Conservation (phyloP, 768 basidiomycete species). For the Leucocoprinus birnbaumii region DNA sequence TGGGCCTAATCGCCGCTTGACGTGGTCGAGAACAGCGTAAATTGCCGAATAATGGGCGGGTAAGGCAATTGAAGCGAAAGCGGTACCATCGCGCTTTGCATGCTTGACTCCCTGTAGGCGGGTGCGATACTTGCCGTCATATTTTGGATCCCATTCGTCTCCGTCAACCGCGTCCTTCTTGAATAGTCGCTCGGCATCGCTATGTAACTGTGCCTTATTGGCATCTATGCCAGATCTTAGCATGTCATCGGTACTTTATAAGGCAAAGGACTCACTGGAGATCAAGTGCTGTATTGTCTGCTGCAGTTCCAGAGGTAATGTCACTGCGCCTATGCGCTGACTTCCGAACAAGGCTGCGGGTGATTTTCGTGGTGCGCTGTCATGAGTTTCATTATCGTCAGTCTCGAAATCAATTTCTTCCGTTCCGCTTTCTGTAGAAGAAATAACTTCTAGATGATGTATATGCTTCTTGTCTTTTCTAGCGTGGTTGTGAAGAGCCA, state of each 20-base stretch:
- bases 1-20: conserved; percentile 59
- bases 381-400: conserved; percentile 29
- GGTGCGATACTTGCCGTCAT: conserved; percentile 60
- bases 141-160: conserved; percentile 53
- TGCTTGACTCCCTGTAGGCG: conserved; percentile 55
- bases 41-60: conserved; percentile 86
- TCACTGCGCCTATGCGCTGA: conserved; percentile 64
- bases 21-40: conserved; percentile 65
- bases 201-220: conserved; percentile 62
- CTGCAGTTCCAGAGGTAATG: conserved; percentile 71
- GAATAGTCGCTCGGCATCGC: conserved; percentile 74
- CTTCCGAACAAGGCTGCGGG: conserved; percentile 84
- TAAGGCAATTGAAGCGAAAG: conserved; percentile 83
- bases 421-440: conserved; percentile 24
- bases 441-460: conserved; percentile 55
- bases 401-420: conserved; percentile 31
- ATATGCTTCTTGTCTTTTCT: conserved; percentile 21
- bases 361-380: conserved; percentile 51
- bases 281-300: conserved; percentile 66
- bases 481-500: conserved; percentile 49
- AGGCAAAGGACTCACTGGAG: conserved; percentile 42
- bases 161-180: conserved; percentile 28
- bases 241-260: conserved; percentile 2
- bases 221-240: conserved; percentile 39
- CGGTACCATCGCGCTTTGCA: conserved; percentile 70